A percentile compares a stretch with the other conserved stretches of the same genome.
phyloP scores from a whole-genome alignment of 768 basidiomycete species.

The Trametes cinnabarina region DNA sequence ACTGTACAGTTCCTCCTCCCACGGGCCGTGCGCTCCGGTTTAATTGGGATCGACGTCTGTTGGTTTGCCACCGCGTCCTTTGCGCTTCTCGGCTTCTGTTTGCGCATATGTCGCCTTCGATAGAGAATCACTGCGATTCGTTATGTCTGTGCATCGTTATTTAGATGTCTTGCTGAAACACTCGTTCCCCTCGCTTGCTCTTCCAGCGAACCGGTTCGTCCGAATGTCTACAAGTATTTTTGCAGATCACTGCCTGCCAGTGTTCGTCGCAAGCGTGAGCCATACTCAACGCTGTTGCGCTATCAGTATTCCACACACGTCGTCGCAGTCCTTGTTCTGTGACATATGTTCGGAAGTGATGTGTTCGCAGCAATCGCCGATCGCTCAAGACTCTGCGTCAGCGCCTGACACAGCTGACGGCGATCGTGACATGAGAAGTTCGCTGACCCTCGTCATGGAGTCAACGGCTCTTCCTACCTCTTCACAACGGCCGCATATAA shows the following conservation, averaged over 20 bases:
- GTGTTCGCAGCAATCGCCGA: background rate
- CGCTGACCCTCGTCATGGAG: background rate
- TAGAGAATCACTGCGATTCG: background rate
- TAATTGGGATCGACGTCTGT: background rate
- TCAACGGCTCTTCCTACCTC: slow-evolving; percentile 1
- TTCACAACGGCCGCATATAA: slow-evolving; percentile 10
- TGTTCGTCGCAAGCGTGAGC: too few relatives aligned
- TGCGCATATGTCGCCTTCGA: background rate
- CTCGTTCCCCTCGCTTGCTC: too few relatives aligned
- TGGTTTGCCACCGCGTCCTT: too few relatives aligned
- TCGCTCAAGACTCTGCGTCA: background rate
- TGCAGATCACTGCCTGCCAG: too few relatives aligned
- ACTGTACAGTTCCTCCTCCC: slow-evolving; percentile 24
- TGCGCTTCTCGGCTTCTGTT: background rate
- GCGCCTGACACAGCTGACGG: background rate
- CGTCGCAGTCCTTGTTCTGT: background rate
- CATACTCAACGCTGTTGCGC: too few relatives aligned
- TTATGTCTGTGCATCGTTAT: background rate
- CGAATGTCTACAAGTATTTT: too few relatives aligned
- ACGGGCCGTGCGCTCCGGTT: slow-evolving; percentile 3
- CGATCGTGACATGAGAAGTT: background rate
- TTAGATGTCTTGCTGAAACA: background rate
- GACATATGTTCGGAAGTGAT: background rate
- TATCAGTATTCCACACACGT: too few relatives aligned
- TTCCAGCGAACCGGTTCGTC: too few relatives aligned